Conservation (phyloP, 2,329 filamentous ascomycete species). For the Beauveria bassiana region DNA sequence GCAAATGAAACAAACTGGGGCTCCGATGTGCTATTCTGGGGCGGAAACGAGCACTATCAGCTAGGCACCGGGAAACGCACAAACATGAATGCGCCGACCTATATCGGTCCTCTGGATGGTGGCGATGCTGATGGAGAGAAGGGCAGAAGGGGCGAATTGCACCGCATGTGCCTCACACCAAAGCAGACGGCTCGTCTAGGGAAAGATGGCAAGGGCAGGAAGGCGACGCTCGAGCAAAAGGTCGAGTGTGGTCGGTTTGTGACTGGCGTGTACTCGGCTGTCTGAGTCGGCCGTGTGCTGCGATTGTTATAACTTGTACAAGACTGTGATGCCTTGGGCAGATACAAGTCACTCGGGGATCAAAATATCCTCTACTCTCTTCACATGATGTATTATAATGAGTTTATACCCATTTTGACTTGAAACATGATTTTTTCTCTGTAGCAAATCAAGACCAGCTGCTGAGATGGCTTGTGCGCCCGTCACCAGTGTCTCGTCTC, state of each 20-base stretch:
- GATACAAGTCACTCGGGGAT: neutral
- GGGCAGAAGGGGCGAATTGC: conserved; percentile 53
- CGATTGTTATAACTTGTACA: neutral
- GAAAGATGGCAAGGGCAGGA: conserved; percentile 52
- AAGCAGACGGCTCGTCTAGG: conserved; percentile 60
- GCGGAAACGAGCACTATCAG: conserved; percentile 89
- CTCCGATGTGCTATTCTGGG: conserved; percentile 86
- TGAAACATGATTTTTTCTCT: neutral
- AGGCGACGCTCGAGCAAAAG: conserved; percentile 72
- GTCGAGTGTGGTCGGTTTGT: conserved; percentile 80
- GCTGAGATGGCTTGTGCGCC: neutral
- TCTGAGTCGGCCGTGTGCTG: conserved; percentile 25
- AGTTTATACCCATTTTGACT: neutral
- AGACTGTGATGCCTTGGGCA: neutral
- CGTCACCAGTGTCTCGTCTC: neutral
- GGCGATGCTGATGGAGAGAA: conserved; percentile 50
- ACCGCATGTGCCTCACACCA: conserved; percentile 76
- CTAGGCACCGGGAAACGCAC: conserved; percentile 84
- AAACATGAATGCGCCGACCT: conserved; percentile 67
- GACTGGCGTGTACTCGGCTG: conserved; percentile 72
- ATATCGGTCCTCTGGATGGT: conserved; percentile 69
- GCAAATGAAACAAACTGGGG: conserved; percentile 79
- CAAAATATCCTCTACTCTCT: neutral
- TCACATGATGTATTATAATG: neutral
- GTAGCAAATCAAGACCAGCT: neutral